Percentiles rank a stretch among this genome's conserved stretches.
Conservation (phyloP, 2,329 filamentous ascomycete species). For the Epichloe uncinata region DNA sequence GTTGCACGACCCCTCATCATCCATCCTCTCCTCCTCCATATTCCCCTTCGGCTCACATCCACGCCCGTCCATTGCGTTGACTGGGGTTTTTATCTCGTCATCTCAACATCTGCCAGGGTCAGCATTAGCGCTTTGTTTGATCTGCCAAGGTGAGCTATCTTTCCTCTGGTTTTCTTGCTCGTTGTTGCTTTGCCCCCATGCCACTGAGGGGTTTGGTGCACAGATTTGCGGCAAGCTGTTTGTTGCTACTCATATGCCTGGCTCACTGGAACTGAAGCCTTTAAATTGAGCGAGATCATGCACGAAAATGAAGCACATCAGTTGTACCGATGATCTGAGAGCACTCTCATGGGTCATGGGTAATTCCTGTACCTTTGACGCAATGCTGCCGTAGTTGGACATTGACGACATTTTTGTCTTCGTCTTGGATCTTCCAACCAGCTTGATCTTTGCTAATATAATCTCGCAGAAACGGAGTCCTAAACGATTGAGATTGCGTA, state of each 20-base stretch:
- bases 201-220: background rate
- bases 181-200: background rate
- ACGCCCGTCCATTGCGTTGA: background rate
- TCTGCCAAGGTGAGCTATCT: background rate
- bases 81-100: background rate
- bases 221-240: background rate
- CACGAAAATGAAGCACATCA: background rate
- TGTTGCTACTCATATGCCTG: background rate
- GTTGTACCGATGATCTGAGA: background rate
- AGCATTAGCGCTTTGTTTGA: background rate
- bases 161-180: too few relatives aligned
- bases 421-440: background rate
- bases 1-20: conserved; percentile 2
- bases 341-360: background rate
- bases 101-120: background rate
- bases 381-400: background rate
- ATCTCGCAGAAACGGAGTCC: background rate
- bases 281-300: background rate
- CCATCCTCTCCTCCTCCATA: background rate
- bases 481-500: background rate
- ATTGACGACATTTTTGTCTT: background rate
- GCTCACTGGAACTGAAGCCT: background rate
- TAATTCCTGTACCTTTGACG: background rate
- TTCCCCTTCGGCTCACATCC: background rate
- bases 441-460: background rate